Conservation (phyloP, 345 rosid genomes). For the Ailanthus altissimus region DNA sequence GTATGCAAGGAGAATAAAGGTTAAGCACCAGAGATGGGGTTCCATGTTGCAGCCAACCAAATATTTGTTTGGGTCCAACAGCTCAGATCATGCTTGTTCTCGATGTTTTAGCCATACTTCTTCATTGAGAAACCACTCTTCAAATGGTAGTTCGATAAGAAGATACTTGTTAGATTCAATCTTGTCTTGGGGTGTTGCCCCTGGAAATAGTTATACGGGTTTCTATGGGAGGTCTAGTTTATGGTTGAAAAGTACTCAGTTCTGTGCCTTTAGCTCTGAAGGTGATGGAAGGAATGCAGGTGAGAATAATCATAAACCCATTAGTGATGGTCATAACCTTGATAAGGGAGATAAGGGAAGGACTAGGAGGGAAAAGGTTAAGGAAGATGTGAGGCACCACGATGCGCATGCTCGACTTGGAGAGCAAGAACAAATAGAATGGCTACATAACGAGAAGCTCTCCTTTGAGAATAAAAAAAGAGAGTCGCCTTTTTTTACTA, state of each 20-base stretch:
- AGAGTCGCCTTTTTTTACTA: constrained; percentile 72
- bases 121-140: constrained; percentile 25
- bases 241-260: constrained; percentile 38
- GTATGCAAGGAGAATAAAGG: constrained; percentile 64
- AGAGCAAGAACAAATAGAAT: constrained; percentile 91
- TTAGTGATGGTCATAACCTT: constrained; percentile 45
- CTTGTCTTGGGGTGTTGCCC: constrained; percentile 25
- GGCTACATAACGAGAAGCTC: constrained; percentile 82
- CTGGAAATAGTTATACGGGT: constrained; percentile 26
- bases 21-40: constrained; percentile 64
- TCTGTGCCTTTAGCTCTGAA: constrained; percentile 69
- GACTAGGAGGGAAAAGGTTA: constrained; percentile 30
- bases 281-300: constrained; percentile 85
- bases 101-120: constrained; percentile 34
- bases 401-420: constrained; percentile 82
- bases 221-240: constrained; percentile 26
- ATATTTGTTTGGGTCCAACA: constrained; percentile 39
- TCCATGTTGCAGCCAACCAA: constrained; percentile 51
- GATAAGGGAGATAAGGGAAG: constrained; percentile 55
- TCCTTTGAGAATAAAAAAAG: constrained; percentile 71
- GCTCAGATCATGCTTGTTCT: constrained; percentile 35
- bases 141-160: constrained; percentile 38
- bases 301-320: constrained; percentile 58
- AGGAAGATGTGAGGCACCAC: constrained; percentile 33
- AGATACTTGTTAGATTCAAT: constrained; percentile 36